These are phyloP conservation scores for Amanita brunnescens DNA, from an alignment of 768 basidiomycete species.

Conservation along the genomic window DNA sequence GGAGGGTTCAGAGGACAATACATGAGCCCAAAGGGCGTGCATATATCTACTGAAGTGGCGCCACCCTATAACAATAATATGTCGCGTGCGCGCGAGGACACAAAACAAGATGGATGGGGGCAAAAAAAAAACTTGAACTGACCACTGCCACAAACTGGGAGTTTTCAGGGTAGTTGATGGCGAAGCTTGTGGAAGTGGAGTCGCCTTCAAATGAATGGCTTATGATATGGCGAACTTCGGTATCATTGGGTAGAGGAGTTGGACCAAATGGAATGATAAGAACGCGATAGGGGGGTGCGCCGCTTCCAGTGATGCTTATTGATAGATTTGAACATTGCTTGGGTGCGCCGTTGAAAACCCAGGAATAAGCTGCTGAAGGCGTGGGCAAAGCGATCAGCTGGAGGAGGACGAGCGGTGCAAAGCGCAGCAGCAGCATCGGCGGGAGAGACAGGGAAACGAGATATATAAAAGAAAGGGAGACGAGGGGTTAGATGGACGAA, in stretches of 20 bases:
- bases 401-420: slow-evolving; percentile 10
- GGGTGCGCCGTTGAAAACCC: slow-evolving; percentile 39
- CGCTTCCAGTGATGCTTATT: slow-evolving; percentile 44
- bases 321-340: slow-evolving; percentile 61
- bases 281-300: slow-evolving; percentile 62
- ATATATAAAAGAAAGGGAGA: slow-evolving; percentile 7
- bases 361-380: slow-evolving; percentile 31
- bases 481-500: not conserved
- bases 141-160: slow-evolving; percentile 76
- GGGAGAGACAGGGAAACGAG: slow-evolving; percentile 8
- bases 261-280: slow-evolving; percentile 63
- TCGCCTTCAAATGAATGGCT: slow-evolving; percentile 41
- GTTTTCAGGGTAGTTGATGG: slow-evolving; percentile 54
- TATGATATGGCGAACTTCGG: slow-evolving; percentile 56
- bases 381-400: slow-evolving; percentile 21
- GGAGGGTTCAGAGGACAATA: not conserved
- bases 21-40: not conserved
- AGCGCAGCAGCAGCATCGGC: not conserved
- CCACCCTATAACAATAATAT: not conserved
- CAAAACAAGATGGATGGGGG: not conserved
- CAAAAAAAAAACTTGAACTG: slow-evolving; percentile 17
- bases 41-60: not conserved
- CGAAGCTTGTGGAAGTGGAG: slow-evolving; percentile 36
- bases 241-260: slow-evolving; percentile 47
- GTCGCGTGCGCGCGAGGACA: not conserved